Percentiles rank a stretch among this genome's conserved stretches.
These are phyloP conservation scores for Irpex rosettiformis DNA, from an alignment of 1,284 basidiomycete genomes.

Conservation along the genomic window DNA sequence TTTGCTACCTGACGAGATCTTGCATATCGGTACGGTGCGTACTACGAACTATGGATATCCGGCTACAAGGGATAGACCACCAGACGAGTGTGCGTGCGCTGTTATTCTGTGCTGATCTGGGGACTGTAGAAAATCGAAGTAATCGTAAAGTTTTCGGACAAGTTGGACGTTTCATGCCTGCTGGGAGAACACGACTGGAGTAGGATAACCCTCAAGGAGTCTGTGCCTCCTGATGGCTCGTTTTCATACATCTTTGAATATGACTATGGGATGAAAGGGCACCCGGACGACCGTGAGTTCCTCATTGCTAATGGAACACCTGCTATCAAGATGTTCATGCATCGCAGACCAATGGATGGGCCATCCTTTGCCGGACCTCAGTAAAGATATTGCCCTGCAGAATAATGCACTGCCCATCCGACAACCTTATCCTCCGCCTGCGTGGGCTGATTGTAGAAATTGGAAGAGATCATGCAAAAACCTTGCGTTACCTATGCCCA, in stretches of 20 bases:
- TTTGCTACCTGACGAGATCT: constrained; percentile 18
- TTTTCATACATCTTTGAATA: constrained; percentile 28
- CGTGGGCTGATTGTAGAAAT: constrained; percentile 18
- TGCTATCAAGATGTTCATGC: neutral
- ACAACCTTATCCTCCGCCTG: constrained; percentile 23
- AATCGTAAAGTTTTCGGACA: constrained; percentile 23
- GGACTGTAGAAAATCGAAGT: constrained; percentile 16
- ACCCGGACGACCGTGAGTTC: constrained; percentile 28
- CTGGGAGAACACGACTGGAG: constrained; percentile 28
- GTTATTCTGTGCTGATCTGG: constrained; percentile 1
- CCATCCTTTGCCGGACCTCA: constrained; percentile 12
- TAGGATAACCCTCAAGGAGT: constrained; percentile 15
- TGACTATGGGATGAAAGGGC: constrained; percentile 26
- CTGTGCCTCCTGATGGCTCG: constrained; percentile 3
- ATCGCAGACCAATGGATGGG: constrained; percentile 23
- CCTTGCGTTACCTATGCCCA: constrained; percentile 21
- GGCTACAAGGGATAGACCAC: neutral
- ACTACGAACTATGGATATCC: neutral
- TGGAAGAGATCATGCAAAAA: constrained; percentile 17
- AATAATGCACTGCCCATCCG: constrained; percentile 17
- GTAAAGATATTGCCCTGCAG: constrained; percentile 15
- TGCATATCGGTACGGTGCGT: constrained; percentile 26
- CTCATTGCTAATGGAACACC: neutral
- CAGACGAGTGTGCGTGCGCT: neutral
- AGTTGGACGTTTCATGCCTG: constrained; percentile 22